Percentiles rank a stretch among this genome's conserved stretches.
These are phyloP conservation scores for Lachnellula arida DNA, from an alignment of 2,329 filamentous ascomycete species.

Conservation along the genomic window DNA sequence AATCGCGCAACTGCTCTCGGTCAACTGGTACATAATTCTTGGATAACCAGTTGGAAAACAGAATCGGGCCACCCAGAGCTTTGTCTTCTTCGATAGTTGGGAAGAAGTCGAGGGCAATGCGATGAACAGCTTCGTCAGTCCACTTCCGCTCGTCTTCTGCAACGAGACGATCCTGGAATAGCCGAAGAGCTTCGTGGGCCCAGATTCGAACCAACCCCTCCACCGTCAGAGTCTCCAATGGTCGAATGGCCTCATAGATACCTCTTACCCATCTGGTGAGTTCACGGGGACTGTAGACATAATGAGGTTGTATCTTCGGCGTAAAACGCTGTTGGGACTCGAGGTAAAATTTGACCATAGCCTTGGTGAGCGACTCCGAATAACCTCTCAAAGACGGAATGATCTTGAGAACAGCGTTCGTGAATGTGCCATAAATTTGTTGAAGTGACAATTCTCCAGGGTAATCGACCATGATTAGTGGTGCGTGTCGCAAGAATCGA, in stretches of 20 bases:
- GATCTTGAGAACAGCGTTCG: slow-evolving; percentile 92
- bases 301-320: slow-evolving; percentile 94
- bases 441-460: slow-evolving; percentile 89
- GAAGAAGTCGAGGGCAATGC: slow-evolving; percentile 87
- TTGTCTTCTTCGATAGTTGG: slow-evolving; percentile 89
- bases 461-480: slow-evolving; percentile 99
- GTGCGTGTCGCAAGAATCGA: slow-evolving; percentile 91
- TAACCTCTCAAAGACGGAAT: slow-evolving; percentile 93
- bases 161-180: slow-evolving; percentile 97
- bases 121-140: slow-evolving; percentile 83
- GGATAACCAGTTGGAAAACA: slow-evolving; percentile 99
- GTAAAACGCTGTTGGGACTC: slow-evolving; percentile 95
- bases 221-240: slow-evolving; percentile 78
- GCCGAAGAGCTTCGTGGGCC: slow-evolving; percentile 91
- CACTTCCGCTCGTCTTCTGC: slow-evolving; percentile 90
- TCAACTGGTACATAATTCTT: slow-evolving; percentile 98
- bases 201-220: slow-evolving; percentile 95
- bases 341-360: slow-evolving; percentile 95
- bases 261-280: slow-evolving; percentile 96
- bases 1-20: slow-evolving; percentile 89
- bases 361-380: slow-evolving; percentile 85
- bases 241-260: slow-evolving; percentile 93
- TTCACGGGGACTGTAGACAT: slow-evolving; percentile 98
- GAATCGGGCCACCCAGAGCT: slow-evolving; percentile 84
- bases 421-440: slow-evolving; percentile 99